phyloP scores from a whole-genome alignment of 805 yeast genomes.

The Cyberlindnera bimundalis region DNA sequence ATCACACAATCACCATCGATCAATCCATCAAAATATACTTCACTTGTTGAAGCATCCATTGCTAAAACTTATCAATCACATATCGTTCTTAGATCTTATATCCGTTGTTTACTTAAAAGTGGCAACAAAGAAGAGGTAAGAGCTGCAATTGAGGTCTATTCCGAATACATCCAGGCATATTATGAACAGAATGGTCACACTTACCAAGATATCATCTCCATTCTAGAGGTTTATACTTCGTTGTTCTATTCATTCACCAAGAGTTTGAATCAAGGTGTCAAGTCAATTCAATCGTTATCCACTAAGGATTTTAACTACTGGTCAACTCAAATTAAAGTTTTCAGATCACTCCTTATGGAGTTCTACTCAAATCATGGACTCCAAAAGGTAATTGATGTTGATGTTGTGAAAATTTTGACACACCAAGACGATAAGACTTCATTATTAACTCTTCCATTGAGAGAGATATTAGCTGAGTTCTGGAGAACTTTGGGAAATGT shows the following conservation, averaged over 20 bases:
- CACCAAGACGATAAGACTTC: neutral
- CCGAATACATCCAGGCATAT: slow-evolving; percentile 38
- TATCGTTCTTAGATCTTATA: slow-evolving; percentile 33
- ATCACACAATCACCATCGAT: slow-evolving; percentile 20
- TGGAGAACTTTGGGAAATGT: slow-evolving; percentile 20
- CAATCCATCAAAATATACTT: slow-evolving; percentile 16
- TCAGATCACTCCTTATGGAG: slow-evolving; percentile 12
- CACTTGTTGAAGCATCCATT: slow-evolving; percentile 32
- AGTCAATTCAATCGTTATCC: neutral
- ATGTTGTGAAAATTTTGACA: slow-evolving; percentile 1
- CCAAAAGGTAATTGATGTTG: slow-evolving; percentile 4
- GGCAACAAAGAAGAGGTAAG: slow-evolving; percentile 24
- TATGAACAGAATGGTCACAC: slow-evolving; percentile 33
- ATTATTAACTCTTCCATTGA: slow-evolving; percentile 3
- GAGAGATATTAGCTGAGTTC: slow-evolving; percentile 2
- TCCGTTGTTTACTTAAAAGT: slow-evolving; percentile 28
- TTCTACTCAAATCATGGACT: slow-evolving; percentile 15
- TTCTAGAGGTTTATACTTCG: slow-evolving; percentile 15
- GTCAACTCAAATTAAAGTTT: slow-evolving; percentile 3
- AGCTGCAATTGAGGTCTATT: slow-evolving; percentile 38
- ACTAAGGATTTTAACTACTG: slow-evolving; percentile 15
- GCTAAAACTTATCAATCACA: slow-evolving; percentile 45
- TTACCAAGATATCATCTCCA: slow-evolving; percentile 36
- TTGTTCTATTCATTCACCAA: slow-evolving; percentile 9
- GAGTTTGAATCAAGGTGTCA: neutral